Percentiles rank a stretch among this genome's conserved stretches.
These are phyloP conservation scores for Eutypella sp. DNA, from an alignment of 2,329 filamentous ascomycete genomes.

Conservation along the genomic window DNA sequence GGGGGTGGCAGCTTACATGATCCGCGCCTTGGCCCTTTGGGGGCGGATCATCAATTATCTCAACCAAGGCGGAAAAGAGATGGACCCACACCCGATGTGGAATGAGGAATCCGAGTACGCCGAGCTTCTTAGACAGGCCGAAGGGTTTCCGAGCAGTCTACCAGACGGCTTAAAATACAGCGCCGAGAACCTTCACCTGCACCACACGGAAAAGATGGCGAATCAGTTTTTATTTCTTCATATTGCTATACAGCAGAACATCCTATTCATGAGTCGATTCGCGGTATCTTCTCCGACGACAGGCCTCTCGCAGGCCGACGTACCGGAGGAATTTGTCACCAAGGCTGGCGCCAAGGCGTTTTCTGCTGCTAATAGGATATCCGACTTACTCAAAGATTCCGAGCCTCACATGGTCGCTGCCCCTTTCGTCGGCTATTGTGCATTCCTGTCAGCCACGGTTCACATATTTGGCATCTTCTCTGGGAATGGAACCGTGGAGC, in stretches of 20 bases:
- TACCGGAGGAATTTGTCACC: constrained; percentile 72
- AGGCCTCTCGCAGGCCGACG: constrained; percentile 59
- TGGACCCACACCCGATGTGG: constrained; percentile 76
- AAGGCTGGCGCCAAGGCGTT: constrained; percentile 73
- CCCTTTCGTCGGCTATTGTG: constrained; percentile 91
- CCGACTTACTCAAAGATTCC: constrained; percentile 73
- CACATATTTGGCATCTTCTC: constrained; percentile 91
- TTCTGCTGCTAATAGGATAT: constrained; percentile 81
- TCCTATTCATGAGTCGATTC: constrained; percentile 85
- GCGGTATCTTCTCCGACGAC: constrained; percentile 64
- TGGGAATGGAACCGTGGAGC: constrained; percentile 70
- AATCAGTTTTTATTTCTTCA: constrained; percentile 94
- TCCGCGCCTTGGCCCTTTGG: constrained; percentile 82
- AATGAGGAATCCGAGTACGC: constrained; percentile 72
- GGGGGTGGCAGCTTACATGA: constrained; percentile 88
- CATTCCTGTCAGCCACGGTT: constrained; percentile 89
- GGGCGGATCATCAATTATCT: constrained; percentile 84
- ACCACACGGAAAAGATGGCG: constrained; percentile 77
- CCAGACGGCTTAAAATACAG: constrained; percentile 71
- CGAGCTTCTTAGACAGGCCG: constrained; percentile 63
- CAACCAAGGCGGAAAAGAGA: constrained; percentile 81
- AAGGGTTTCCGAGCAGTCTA: constrained; percentile 63
- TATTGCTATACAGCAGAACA: constrained; percentile 82
- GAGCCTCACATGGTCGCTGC: constrained; percentile 78
- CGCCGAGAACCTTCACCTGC: constrained; percentile 75